phyloP scores from a whole-genome alignment of 2,329 filamentous ascomycete species.

The Hypoxylon sp. region DNA sequence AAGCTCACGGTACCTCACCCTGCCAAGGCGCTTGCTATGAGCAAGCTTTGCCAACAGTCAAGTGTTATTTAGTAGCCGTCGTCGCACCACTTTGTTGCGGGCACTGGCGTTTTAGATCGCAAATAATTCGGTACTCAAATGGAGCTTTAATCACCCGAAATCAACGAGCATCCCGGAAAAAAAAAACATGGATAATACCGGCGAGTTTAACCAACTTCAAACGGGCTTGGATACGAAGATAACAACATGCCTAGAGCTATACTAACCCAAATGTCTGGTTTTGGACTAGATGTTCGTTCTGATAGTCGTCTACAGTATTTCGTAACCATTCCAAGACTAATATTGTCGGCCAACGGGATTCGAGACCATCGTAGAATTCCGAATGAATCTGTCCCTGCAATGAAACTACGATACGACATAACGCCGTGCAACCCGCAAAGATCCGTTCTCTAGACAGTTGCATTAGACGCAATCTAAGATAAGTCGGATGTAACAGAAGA shows the following conservation, averaged over 20 bases:
- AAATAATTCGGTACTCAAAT: constrained; percentile 19
- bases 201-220: constrained; percentile 14
- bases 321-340: not conserved
- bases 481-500: constrained; percentile 37
- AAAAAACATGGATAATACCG: constrained; percentile 17
- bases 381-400: constrained; percentile 19
- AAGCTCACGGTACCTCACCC: not conserved
- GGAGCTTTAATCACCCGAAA: constrained; percentile 14
- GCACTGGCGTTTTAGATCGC: constrained; percentile 11
- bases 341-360: constrained; percentile 8
- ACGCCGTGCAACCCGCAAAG: constrained; percentile 21
- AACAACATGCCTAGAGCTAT: not conserved
- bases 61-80: constrained; percentile 9
- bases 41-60: constrained; percentile 23
- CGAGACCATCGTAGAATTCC: constrained; percentile 18
- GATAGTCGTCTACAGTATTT: not conserved
- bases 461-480: constrained; percentile 14
- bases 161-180: constrained; percentile 4
- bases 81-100: constrained; percentile 19
- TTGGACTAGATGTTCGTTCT: not conserved
- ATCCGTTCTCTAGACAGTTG: constrained; percentile 12
- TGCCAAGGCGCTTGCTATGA: constrained; percentile 19
- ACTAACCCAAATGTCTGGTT: constrained; percentile 1
- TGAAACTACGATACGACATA: constrained; percentile 28
- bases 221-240: not conserved